Evolutionary conservation across 2,329 filamentous ascomycete genomes (phyloP).

Genomic region (Ophiostoma pallidulum): DNA sequence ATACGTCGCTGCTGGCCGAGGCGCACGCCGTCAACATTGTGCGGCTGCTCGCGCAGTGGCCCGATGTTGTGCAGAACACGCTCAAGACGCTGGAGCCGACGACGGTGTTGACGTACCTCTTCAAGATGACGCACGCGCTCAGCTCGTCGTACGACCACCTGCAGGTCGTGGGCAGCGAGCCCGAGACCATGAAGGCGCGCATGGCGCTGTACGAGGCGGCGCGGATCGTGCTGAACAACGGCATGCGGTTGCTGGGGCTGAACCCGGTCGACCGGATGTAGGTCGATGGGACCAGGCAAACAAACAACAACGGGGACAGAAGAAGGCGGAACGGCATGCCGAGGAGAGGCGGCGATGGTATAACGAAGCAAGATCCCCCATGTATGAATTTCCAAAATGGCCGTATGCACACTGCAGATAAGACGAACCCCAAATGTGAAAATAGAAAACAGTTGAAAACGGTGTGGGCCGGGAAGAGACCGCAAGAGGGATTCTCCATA

Average conservation of each 20-base stretch:
- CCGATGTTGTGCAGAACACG: slow-evolving; percentile 75
- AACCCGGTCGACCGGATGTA: slow-evolving; percentile 58
- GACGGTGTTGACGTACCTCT: slow-evolving; percentile 51
- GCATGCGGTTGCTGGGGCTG: slow-evolving; percentile 72
- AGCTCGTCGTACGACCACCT: slow-evolving; percentile 76
- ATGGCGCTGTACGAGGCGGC: slow-evolving; percentile 72
- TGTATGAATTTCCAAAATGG: no score
- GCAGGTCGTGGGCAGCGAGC: slow-evolving; percentile 71
- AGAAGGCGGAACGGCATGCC: no score
- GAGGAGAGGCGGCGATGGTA: no score
- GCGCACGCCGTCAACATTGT: slow-evolving; percentile 64
- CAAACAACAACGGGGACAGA: not conserved
- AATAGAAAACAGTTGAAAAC: no score
- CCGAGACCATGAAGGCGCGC: slow-evolving; percentile 59
- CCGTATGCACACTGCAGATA: no score
- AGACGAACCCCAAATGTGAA: no score
- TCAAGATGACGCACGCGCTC: slow-evolving; percentile 76
- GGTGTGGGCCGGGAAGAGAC: no score
- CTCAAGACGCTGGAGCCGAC: slow-evolving; percentile 69
- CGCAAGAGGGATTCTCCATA: no score
- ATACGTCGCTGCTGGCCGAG: slow-evolving; percentile 61
- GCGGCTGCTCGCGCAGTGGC: slow-evolving; percentile 72
- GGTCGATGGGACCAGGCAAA: not conserved
- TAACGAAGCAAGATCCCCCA: no score
- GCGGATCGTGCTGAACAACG: slow-evolving; percentile 67